Evolutionary conservation across 805 yeast species (phyloP).

Genomic region (Pichia heedii): DNA sequence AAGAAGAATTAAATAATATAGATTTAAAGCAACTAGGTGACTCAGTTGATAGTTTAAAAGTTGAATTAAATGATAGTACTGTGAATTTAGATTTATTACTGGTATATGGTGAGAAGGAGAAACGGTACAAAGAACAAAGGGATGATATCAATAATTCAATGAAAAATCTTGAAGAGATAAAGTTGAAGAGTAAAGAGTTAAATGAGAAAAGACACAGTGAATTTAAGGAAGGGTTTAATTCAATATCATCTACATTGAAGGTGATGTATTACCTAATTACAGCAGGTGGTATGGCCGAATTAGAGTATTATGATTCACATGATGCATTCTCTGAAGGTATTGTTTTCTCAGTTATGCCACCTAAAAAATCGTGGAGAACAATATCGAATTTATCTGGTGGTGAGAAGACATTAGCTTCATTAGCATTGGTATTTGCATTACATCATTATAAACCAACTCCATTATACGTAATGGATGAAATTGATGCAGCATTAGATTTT

Average conservation of each 20-base stretch:
- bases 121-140: constrained; percentile 57
- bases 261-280: constrained; percentile 99
- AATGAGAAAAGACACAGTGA: constrained; percentile 72
- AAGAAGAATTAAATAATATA: constrained; percentile 41
- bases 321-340: constrained; percentile 99
- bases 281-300: constrained; percentile 98
- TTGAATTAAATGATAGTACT: constrained; percentile 43
- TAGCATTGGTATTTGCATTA: constrained; percentile 92
- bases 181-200: constrained; percentile 54
- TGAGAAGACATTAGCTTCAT: constrained; percentile 88
- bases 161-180: constrained; percentile 49
- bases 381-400: constrained; percentile 95
- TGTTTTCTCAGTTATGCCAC: constrained; percentile 96
- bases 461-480: constrained; percentile 96
- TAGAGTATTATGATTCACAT: constrained; percentile 87
- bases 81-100: constrained; percentile 67
- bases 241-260: constrained; percentile 78
- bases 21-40: constrained; percentile 40
- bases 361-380: constrained; percentile 95
- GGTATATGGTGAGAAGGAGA: constrained; percentile 62
- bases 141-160: constrained; percentile 42
- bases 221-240: constrained; percentile 86
- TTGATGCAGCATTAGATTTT: constrained; percentile 97
- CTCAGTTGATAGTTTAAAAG: constrained; percentile 48
- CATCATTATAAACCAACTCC: constrained; percentile 97